Evolutionary conservation across 169 alveolate genomes (phyloP), one percentile per base, ranked within the genome.

Genomic region (Cryptosporidium canis): DNA sequence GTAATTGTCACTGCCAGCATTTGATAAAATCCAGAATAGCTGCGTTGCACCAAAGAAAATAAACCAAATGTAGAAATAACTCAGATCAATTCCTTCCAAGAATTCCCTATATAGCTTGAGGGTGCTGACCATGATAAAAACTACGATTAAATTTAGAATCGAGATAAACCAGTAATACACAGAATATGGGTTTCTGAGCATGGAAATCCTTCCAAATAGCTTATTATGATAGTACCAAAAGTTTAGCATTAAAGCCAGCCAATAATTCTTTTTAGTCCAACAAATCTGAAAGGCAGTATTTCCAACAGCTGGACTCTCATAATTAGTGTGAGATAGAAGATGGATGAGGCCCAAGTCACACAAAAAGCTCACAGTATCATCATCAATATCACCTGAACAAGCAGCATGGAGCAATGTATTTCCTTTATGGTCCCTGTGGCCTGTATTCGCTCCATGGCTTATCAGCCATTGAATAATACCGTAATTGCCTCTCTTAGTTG

Each of bases 401-500:
- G 90, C 93, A 11, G 83, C 93, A 87, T 90, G 93, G 61, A 90
- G 33, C 21, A 90, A 53, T 27, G 93, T 72, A 39, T 72, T 68
- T 29, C 93, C 93, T 53, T 64, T 70, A 58, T 83, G 91, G 39
- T 90, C 93, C 47, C 96, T 65, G 77, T 94, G 97, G 31, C 94
- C 93, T 37, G 92, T 72, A 67, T 94, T 92, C 39, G 96, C 97
- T 33, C 96, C 95, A 61, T 94, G 90, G 35, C 94, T 93, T 66
- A 95, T 72, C 53, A 95, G 90, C 98, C 98, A 95, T 90, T 95
- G 98, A 45, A 94, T 92, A 37, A 93, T 90, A 58, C 91, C 85
- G 71, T 85, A 92, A 64, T 87, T 90, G n/a, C 97, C 97, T 71
- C 96, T 92, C 70, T 93, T 91, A 27, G 96, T 92, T 29, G 97